A percentile compares a stretch with the other conserved stretches of the same genome.
Evolutionary conservation across 2,329 filamentous ascomycete species (phyloP).

Genomic region (Colletotrichum brevisporum): DNA sequence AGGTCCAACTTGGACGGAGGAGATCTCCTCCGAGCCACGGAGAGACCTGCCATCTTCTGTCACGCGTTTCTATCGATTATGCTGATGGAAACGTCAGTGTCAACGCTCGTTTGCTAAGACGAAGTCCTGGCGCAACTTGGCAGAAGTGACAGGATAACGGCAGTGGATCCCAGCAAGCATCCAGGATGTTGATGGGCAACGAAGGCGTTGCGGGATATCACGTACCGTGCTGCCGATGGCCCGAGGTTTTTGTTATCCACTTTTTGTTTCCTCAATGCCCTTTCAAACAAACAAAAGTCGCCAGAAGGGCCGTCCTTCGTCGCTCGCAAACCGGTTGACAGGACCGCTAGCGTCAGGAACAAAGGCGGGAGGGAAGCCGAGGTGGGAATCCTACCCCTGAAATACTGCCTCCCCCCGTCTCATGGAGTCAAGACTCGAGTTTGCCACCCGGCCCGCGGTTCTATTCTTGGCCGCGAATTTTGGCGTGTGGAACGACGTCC

Average conservation of each 20-base stretch:
- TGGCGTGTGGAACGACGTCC: not conserved
- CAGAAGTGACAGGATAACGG: too few species aligned
- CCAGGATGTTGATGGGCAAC: not conserved
- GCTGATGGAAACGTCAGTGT: not conserved
- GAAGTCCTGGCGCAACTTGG: not conserved
- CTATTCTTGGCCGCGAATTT: not conserved
- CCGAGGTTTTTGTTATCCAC: not conserved
- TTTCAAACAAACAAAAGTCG: not conserved
- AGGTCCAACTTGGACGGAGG: not conserved
- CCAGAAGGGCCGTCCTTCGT: not conserved
- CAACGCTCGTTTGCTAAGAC: not conserved
- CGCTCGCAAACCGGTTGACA: not conserved
- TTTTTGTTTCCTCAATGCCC: not conserved
- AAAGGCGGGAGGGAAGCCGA: not conserved
- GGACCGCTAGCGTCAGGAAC: not conserved
- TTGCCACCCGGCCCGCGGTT: not conserved
- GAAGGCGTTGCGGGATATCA: not conserved
- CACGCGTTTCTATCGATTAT: not conserved
- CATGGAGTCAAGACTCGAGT: not conserved
- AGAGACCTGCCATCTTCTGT: not conserved
- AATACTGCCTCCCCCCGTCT: not conserved
- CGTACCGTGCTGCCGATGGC: not conserved
- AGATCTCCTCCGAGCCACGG: not conserved
- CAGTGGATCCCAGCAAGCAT: not conserved
- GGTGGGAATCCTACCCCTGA: not conserved